phyloP scores from a whole-genome alignment of 2,329 filamentous ascomycete genomes.

The Stenocarpella maydis region DNA sequence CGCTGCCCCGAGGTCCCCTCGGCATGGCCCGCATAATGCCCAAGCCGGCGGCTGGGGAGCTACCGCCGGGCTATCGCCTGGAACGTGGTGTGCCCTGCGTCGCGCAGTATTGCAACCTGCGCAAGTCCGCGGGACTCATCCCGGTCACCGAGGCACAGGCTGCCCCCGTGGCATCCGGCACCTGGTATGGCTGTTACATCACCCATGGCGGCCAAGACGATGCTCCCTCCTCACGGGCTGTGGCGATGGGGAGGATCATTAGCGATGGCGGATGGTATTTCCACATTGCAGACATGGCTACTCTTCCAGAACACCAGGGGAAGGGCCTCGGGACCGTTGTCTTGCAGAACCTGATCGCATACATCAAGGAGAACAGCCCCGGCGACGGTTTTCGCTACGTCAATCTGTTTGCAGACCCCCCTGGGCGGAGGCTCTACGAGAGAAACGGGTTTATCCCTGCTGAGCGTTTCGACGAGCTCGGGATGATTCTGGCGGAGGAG shows the following conservation, averaged over 20 bases:
- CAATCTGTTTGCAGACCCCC: slow-evolving; percentile 54
- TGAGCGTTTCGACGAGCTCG: slow-evolving; percentile 44
- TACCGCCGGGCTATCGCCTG: slow-evolving; percentile 45
- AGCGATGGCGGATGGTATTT: slow-evolving; percentile 62
- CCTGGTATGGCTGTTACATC: slow-evolving; percentile 54
- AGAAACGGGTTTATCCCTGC: slow-evolving; percentile 55
- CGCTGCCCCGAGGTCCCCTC: neutral
- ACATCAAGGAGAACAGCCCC: slow-evolving; percentile 51
- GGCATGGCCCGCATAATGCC: neutral
- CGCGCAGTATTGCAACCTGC: slow-evolving; percentile 49
- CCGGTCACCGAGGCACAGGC: slow-evolving; percentile 49
- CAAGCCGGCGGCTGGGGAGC: neutral
- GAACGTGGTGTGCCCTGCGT: slow-evolving; percentile 46
- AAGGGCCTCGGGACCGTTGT: slow-evolving; percentile 56
- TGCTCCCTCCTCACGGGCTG: slow-evolving; percentile 28
- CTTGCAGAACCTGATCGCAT: slow-evolving; percentile 51
- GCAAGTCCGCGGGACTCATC: slow-evolving; percentile 46
- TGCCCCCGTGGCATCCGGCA: slow-evolving; percentile 45
- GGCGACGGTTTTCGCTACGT: slow-evolving; percentile 49
- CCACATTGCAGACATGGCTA: slow-evolving; percentile 58
- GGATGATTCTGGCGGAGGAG: slow-evolving; percentile 43
- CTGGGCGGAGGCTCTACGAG: slow-evolving; percentile 54
- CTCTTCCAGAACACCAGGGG: slow-evolving; percentile 57
- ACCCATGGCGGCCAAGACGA: slow-evolving; percentile 37
- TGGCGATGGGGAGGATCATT: slow-evolving; percentile 60